phyloP scores from a whole-genome alignment of 208 protist species.

The Naegleria lovaniensis region DNA sequence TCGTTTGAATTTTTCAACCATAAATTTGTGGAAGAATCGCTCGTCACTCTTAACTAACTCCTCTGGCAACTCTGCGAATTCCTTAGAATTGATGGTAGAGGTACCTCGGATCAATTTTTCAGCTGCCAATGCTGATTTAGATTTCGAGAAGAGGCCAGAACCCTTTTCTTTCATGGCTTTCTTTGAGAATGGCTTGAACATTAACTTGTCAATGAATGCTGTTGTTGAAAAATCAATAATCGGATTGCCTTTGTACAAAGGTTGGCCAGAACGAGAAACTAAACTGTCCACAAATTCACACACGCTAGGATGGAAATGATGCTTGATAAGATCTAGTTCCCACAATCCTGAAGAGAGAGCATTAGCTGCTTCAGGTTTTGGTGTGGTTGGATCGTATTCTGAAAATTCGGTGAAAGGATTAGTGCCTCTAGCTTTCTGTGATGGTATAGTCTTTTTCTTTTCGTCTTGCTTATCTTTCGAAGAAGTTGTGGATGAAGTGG shows the following conservation, averaged over 20 bases:
- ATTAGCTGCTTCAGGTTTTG: not conserved
- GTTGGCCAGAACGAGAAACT: not conserved
- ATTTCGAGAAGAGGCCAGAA: not conserved
- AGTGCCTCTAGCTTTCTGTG: not conserved
- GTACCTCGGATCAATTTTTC: not conserved
- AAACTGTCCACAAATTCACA: not conserved
- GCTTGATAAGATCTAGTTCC: not conserved
- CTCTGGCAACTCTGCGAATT: not conserved
- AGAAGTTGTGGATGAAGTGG: not conserved
- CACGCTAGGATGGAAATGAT: not conserved
- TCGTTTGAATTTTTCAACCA: not conserved
- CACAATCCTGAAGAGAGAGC: not conserved
- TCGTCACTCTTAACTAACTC: not conserved
- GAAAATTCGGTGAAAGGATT: not conserved
- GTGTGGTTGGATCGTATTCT: not conserved
- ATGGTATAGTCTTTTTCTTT: not conserved
- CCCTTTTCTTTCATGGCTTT: not conserved
- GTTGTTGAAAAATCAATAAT: not conserved
- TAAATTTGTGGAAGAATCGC: not conserved
- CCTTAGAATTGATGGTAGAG: not conserved
- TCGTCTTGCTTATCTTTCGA: not conserved
- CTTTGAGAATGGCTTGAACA: not conserved
- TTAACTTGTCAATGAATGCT: not conserved
- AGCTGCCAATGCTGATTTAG: not conserved
- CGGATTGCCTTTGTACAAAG: not conserved